Evolutionary conservation across 2,329 filamentous ascomycete species (phyloP).

Genomic region (Chaetomiaceae sp.): DNA sequence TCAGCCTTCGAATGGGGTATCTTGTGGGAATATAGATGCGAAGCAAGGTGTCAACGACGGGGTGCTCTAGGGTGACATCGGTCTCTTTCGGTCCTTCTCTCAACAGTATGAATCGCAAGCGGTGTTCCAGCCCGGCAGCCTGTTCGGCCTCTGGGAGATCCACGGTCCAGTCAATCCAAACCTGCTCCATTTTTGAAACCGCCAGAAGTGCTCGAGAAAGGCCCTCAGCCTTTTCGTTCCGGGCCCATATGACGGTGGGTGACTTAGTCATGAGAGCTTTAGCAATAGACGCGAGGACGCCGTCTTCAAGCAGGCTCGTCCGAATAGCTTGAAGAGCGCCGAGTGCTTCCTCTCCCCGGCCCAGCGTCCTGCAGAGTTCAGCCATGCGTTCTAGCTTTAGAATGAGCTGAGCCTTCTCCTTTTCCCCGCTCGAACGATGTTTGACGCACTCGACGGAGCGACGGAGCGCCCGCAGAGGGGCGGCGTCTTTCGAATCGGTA

Average conservation of each 20-base stretch:
- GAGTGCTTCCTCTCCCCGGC: conserved; percentile 53
- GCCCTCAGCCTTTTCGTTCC: conserved; percentile 44
- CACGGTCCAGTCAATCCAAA: conserved; percentile 54
- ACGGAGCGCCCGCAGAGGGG: conserved; percentile 53
- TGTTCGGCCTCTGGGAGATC: conserved; percentile 49
- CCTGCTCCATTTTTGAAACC: conserved; percentile 55
- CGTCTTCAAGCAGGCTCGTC: conserved; percentile 55
- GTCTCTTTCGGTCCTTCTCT: conserved; percentile 32
- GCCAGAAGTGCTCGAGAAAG: conserved; percentile 57
- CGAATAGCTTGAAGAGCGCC: conserved; percentile 58
- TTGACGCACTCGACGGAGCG: conserved; percentile 61
- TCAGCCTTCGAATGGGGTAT: conserved; percentile 50
- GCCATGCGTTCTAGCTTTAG: conserved; percentile 65
- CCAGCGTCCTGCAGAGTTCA: conserved; percentile 52
- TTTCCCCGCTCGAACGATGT: conserved; percentile 49
- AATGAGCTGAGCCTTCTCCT: conserved; percentile 55
- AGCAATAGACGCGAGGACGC: conserved; percentile 52
- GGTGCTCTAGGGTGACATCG: conserved; percentile 41
- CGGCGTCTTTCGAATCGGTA: conserved; percentile 38
- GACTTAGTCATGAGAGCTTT: conserved; percentile 46
- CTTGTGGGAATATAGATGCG: conserved; percentile 46
- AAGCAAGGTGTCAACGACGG: conserved; percentile 45
- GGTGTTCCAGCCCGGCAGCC: conserved; percentile 57
- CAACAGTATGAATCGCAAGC: conserved; percentile 48
- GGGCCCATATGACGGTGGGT: conserved; percentile 50